Base-by-base conservation (phyloP, 306 rosid genomes). In the Ormosia emarginata region DNA sequence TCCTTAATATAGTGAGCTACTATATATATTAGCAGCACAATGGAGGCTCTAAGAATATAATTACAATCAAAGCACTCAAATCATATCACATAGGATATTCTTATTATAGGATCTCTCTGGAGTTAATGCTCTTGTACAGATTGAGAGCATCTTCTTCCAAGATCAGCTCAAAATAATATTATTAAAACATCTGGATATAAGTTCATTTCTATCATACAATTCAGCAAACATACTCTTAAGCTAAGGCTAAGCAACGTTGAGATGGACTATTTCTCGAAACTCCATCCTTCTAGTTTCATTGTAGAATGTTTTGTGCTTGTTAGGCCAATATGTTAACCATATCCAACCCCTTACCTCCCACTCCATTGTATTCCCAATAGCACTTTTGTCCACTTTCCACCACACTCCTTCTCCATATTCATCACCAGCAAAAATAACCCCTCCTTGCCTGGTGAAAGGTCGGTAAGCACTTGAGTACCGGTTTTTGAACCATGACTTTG, bases 321-420 rank as follows among this genome's bases (percentile, higher is more conserved):
- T 95, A 43, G 99, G 97, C 97, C 92, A 95, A 88, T 95, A 93
- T 0, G 99, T 93, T 57, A 95, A 82, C 98, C 96, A 95, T 12
- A 95, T 87, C 96, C 96, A 88, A 40, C 98, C 98, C 75, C 91
- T 90, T 0, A 95, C 84, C 78, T 95, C 97, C 97, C 97, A 93
- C 40, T 95, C 99, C 93, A 92, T 90, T 0, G 89, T 88, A 70
- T 73, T 92, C 74, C 98, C 98, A 11, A 87, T 2, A 24, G 91
- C 93, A 8, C 75, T 69, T 68, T 82, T 92, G 46, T 93, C 94
- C 29, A 93, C 92, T 72, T 93, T 95, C 99, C 99, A 95, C 43
- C 74, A 34, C 11, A 92, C 94, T 1, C 86, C 81, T 40, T 93
- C 92, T 46, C 98, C 98, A 17, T 93, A 93, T 81, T 87, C 96